phyloP scores from a whole-genome alignment of 352 stramenopile genomes.

The Globisporangium irregulare region DNA sequence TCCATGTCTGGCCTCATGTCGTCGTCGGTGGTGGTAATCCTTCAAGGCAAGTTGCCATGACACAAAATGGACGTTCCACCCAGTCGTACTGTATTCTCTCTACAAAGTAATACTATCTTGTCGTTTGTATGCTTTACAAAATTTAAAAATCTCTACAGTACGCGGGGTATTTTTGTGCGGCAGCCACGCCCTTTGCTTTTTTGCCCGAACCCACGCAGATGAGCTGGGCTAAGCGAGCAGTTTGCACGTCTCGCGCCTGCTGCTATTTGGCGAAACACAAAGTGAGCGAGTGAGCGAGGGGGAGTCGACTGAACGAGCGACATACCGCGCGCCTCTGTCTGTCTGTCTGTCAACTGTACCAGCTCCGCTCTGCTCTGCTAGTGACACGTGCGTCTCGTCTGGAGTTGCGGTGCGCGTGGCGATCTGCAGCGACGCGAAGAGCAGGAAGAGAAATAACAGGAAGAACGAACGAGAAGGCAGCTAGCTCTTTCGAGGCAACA shows the following conservation, averaged over 20 bases:
- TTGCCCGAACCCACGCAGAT: conserved; percentile 2
- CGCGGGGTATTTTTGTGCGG: not conserved
- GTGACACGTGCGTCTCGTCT: not conserved
- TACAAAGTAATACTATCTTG: not conserved
- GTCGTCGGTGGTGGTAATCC: not conserved
- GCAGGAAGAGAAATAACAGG: not conserved
- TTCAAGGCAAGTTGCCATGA: not conserved
- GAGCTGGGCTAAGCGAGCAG: not conserved
- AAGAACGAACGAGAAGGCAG: not conserved
- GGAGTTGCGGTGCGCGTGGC: not conserved
- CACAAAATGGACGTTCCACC: not conserved
- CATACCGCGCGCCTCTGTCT: not conserved
- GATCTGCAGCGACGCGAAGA: not conserved
- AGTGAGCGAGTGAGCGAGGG: not conserved
- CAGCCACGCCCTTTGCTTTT: not conserved
- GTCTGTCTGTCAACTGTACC: not conserved
- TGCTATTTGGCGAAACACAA: not conserved
- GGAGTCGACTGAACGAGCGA: not conserved
- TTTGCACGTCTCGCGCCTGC: not conserved
- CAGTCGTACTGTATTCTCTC: not conserved
- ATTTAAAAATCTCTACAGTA: not conserved
- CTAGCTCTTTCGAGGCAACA: not conserved
- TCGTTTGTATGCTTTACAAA: not conserved
- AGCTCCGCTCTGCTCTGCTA: not conserved
- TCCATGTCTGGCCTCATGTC: not conserved